phyloP scores from a whole-genome alignment of 2,329 filamentous ascomycete genomes.

The Scedosporium aurantiacum region DNA sequence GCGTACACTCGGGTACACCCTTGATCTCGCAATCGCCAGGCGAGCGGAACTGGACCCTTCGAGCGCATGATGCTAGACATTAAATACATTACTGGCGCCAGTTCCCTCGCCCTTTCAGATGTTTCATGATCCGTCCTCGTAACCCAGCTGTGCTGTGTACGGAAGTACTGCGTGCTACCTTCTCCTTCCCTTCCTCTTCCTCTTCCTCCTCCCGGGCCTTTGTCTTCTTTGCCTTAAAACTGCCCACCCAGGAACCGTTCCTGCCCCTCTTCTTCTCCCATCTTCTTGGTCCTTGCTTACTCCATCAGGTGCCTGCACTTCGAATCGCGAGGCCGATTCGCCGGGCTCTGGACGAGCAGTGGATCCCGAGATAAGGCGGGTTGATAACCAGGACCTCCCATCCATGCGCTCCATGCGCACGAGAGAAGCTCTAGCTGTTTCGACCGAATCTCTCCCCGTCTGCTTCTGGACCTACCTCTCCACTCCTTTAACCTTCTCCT shows the following conservation, averaged over 20 bases:
- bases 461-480: not conserved
- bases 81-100: conserved; percentile 3
- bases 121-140: conserved; percentile 3
- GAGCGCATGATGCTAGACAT: conserved; percentile 5
- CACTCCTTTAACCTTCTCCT: not conserved
- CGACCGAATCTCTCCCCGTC: not conserved
- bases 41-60: not conserved
- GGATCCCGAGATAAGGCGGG: not conserved
- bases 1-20: not conserved
- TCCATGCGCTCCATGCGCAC: not conserved
- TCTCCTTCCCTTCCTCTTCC: not conserved
- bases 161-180: not conserved
- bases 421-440: not conserved
- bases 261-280: not conserved
- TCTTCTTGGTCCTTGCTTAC: not conserved
- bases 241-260: not conserved
- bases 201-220: not conserved
- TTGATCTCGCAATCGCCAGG: not conserved
- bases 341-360: not conserved
- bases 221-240: not conserved
- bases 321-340: not conserved
- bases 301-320: not conserved
- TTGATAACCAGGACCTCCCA: not conserved
- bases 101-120: not conserved
- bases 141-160: not conserved